These are phyloP conservation scores for Penicillium diatomitis DNA, from an alignment of 495 filamentous ascomycete genomes.

Conservation along the genomic window DNA sequence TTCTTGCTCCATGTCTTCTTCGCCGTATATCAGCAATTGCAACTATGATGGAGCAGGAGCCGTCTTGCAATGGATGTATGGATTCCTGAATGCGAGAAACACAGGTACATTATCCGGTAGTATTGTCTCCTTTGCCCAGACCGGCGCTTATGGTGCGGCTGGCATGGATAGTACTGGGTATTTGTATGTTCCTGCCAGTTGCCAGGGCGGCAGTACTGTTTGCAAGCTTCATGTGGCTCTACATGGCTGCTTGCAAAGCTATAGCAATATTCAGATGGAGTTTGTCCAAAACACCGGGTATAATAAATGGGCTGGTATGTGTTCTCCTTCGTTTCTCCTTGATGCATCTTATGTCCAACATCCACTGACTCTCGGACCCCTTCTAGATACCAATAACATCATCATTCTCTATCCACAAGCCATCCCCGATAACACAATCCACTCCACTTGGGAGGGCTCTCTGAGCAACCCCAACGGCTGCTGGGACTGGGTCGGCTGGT, in stretches of 20 bases:
- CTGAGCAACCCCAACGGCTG: conserved; percentile 8
- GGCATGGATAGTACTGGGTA: conserved; percentile 8
- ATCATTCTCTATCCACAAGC: conserved; percentile 10
- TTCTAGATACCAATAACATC: conserved; percentile 8
- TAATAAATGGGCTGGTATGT: conserved; percentile 6
- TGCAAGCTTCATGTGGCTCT: conserved; percentile 8
- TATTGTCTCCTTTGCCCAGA: conserved; percentile 8
- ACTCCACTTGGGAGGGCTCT: conserved; percentile 5
- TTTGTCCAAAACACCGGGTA: conserved; percentile 8
- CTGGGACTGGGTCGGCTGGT: conserved; percentile 11
- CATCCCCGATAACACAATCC: conserved; percentile 6
- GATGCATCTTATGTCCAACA: background rate
- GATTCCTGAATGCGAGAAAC: conserved; percentile 1
- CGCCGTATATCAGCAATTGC: conserved; percentile 9
- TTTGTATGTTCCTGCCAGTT: conserved; percentile 6
- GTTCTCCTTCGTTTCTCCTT: background rate
- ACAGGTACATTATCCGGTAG: conserved; percentile 2
- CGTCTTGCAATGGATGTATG: conserved; percentile 8
- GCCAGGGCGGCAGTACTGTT: conserved; percentile 3
- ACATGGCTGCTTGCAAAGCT: conserved; percentile 9
- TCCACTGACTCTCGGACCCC: background rate
- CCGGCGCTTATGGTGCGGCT: conserved; percentile 1
- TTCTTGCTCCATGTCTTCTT: conserved; percentile 1
- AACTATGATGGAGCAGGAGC: conserved; percentile 8
- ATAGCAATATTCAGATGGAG: conserved; percentile 2